Conservation (phyloP, 2,329 filamentous ascomycete genomes). For the Exophiala oligosperma region DNA sequence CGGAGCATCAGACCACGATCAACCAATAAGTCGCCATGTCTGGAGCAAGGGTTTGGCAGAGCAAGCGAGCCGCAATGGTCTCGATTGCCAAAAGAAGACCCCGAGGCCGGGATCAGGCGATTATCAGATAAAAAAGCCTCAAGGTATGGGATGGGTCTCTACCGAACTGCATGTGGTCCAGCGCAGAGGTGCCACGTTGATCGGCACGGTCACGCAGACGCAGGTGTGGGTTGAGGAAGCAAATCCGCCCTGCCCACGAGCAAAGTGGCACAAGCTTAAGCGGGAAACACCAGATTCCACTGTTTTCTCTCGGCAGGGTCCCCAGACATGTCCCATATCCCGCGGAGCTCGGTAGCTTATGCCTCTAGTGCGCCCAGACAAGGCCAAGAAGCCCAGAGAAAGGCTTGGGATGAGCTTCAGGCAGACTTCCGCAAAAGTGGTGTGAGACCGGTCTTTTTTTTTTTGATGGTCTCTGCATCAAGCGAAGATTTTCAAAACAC, state of each 20-base stretch:
- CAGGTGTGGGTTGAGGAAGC: neutral
- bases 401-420: neutral
- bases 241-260: neutral
- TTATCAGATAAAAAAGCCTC: too few species aligned
- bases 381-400: neutral
- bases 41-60: too few species aligned
- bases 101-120: too few species aligned
- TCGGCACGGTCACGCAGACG: neutral
- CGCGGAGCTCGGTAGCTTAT: neutral
- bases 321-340: too few species aligned
- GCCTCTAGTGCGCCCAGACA: neutral
- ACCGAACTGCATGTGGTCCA: too few species aligned
- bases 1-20: neutral
- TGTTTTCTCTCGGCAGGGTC: neutral
- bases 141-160: too few species aligned
- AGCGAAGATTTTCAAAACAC: neutral
- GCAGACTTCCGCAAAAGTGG: neutral
- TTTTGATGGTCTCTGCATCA: neutral
- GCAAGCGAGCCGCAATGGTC: too few species aligned
- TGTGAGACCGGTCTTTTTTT: neutral
- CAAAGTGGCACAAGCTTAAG: neutral
- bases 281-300: neutral
- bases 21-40: neutral
- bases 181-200: too few species aligned
- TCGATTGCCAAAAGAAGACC: too few species aligned